Conservation (phyloP, 1,139 yeast genomes). For the Sugiyamaella paludigena region DNA sequence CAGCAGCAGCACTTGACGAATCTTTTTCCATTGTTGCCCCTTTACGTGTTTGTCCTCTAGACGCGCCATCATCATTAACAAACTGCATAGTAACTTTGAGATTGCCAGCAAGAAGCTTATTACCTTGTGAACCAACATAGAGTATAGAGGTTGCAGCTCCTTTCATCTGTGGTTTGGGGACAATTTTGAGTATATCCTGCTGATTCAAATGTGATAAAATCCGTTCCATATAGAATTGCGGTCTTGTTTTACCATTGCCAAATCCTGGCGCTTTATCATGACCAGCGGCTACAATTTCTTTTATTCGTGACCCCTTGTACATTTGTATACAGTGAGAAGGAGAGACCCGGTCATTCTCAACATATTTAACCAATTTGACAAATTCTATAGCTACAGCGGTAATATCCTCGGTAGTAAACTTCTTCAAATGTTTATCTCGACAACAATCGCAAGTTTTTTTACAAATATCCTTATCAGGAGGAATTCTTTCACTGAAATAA, state of each 20-base stretch:
- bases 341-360: slow-evolving; percentile 66
- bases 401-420: slow-evolving; percentile 60
- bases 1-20: too few relatives aligned
- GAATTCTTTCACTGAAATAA: slow-evolving; percentile 80
- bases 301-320: slow-evolving; percentile 68
- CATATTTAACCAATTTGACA: slow-evolving; percentile 53
- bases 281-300: slow-evolving; percentile 60
- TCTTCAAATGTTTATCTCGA: slow-evolving; percentile 46
- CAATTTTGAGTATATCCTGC: slow-evolving; percentile 68
- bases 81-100: slow-evolving; percentile 51
- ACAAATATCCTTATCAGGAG: slow-evolving; percentile 59
- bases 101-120: slow-evolving; percentile 45
- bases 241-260: slow-evolving; percentile 64
- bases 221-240: slow-evolving; percentile 69
- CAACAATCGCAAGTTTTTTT: slow-evolving; percentile 85
- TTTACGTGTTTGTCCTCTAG: too few relatives aligned
- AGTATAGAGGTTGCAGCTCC: slow-evolving; percentile 83
- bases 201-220: slow-evolving; percentile 74
- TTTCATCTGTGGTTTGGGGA: slow-evolving; percentile 64
- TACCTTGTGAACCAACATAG: slow-evolving; percentile 54
- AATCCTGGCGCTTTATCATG: slow-evolving; percentile 60
- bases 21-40: too few relatives aligned
- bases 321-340: slow-evolving; percentile 79
- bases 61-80: slow-evolving; percentile 9
- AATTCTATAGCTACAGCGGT: slow-evolving; percentile 63